phyloP scores from a whole-genome alignment of 1,139 yeast species.

The Saccharomyces hybrid region DNA sequence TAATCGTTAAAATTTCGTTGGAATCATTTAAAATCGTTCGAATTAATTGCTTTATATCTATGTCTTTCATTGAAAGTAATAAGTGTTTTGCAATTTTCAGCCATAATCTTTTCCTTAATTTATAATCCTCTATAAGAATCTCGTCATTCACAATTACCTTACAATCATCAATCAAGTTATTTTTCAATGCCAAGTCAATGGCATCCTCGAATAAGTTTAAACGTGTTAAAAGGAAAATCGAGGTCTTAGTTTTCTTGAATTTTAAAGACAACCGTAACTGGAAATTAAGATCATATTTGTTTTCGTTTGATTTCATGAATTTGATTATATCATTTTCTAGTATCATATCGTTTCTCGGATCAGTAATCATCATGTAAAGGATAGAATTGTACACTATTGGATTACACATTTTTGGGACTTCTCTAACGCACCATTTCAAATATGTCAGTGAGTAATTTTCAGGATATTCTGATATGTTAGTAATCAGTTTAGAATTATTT shows the following conservation, averaged over 20 bases:
- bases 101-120: constrained; percentile 67
- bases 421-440: constrained; percentile 52
- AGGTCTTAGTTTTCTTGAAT: constrained; percentile 51
- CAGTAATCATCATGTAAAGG: constrained; percentile 54
- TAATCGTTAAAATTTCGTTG: constrained; percentile 57
- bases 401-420: constrained; percentile 39
- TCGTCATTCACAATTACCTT: constrained; percentile 49
- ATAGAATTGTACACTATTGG: constrained; percentile 62
- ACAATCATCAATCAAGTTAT: constrained; percentile 57
- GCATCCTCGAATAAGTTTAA: constrained; percentile 76
- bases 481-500: constrained; percentile 24
- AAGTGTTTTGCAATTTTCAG: constrained; percentile 56
- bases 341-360: constrained; percentile 18
- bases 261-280: constrained; percentile 66
- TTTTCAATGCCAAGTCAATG: constrained; percentile 58
- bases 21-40: constrained; percentile 40
- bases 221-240: constrained; percentile 62
- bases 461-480: constrained; percentile 15
- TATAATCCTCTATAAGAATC: constrained; percentile 34
- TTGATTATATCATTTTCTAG: constrained; percentile 40
- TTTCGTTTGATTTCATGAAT: constrained; percentile 39
- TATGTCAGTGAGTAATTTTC: constrained; percentile 63
- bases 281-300: constrained; percentile 53
- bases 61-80: constrained; percentile 18
- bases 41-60: constrained; percentile 29